These are phyloP conservation scores for Limnomonas spitsbergensis DNA, from an alignment of 139 green algal species.

Conservation along the genomic window DNA sequence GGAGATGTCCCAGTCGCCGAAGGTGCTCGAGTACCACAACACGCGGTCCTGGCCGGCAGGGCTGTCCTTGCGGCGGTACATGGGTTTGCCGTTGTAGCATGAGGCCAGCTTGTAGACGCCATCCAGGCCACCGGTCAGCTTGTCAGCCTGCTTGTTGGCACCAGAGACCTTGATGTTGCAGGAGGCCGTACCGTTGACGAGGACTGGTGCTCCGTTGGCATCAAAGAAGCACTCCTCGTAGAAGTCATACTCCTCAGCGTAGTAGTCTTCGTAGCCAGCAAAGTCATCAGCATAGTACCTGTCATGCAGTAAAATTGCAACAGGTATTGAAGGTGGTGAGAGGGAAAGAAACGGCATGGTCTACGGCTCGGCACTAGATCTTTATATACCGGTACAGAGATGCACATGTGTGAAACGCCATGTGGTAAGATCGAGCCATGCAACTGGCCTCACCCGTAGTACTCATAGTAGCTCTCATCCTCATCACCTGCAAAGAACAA, in stretches of 20 bases:
- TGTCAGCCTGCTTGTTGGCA: slow-evolving; percentile 37
- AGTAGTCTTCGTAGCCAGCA: slow-evolving; percentile 44
- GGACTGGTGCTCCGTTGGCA: slow-evolving; percentile 29
- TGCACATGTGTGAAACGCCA: background rate
- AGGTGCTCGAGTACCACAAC: slow-evolving; percentile 43
- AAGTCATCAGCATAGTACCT: slow-evolving; percentile 47
- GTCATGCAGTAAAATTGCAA: no score
- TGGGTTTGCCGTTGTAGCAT: slow-evolving; percentile 56
- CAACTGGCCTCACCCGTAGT: slow-evolving; percentile 19
- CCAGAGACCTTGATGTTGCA: slow-evolving; percentile 36
- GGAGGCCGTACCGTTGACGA: slow-evolving; percentile 29
- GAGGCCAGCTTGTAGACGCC: slow-evolving; percentile 49
- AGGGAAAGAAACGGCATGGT: no score
- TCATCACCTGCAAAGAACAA: slow-evolving; percentile 8
- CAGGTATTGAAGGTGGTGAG: no score
- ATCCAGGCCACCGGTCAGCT: slow-evolving; percentile 43
- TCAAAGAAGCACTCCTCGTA: slow-evolving; percentile 50
- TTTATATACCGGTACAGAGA: no score
- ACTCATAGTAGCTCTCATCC: slow-evolving; percentile 17
- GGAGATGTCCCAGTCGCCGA: slow-evolving; percentile 55
- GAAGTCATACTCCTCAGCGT: slow-evolving; percentile 43
- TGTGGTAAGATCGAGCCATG: no score
- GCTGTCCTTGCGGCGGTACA: slow-evolving; percentile 51
- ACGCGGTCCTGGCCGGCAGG: slow-evolving; percentile 29
- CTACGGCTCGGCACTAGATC: no score